phyloP scores from a whole-genome alignment of 78 protist species.

The Dictyostelium brefeldianum region DNA sequence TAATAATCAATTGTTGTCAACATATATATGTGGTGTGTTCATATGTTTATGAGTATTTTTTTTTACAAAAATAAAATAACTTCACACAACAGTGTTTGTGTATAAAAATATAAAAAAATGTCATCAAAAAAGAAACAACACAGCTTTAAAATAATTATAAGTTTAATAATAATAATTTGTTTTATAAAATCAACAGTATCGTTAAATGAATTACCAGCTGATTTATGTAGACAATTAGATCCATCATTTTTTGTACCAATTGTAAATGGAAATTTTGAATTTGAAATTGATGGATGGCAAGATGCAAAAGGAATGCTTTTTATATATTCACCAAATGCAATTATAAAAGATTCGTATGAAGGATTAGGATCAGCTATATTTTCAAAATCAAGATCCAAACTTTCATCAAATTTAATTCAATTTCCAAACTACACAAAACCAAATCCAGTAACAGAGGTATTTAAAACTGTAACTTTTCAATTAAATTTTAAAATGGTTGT shows the following conservation, averaged over 20 bases:
- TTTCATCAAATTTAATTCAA: background rate
- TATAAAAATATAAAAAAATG: too few relatives aligned
- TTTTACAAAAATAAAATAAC: too few relatives aligned
- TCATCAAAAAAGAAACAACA: background rate
- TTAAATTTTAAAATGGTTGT: background rate
- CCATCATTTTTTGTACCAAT: background rate
- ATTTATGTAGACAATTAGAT: background rate
- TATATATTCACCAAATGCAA: too few relatives aligned
- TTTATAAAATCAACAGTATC: background rate
- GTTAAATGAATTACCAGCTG: background rate
- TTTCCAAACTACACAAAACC: slow-evolving; percentile 1
- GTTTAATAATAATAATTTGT: background rate
- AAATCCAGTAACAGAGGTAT: background rate
- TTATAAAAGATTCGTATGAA: background rate
- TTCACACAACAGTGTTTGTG: too few relatives aligned
- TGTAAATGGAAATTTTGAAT: background rate
- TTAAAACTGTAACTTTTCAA: background rate
- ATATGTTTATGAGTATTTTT: too few relatives aligned
- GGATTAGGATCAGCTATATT: background rate
- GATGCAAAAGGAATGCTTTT: background rate
- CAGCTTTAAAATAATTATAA: background rate
- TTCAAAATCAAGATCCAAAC: background rate
- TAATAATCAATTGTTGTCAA: too few relatives aligned
- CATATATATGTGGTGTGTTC: too few relatives aligned
- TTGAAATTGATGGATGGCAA: background rate